Conservation (phyloP, 495 filamentous ascomycete genomes). For the Cladorrhinum samala region DNA sequence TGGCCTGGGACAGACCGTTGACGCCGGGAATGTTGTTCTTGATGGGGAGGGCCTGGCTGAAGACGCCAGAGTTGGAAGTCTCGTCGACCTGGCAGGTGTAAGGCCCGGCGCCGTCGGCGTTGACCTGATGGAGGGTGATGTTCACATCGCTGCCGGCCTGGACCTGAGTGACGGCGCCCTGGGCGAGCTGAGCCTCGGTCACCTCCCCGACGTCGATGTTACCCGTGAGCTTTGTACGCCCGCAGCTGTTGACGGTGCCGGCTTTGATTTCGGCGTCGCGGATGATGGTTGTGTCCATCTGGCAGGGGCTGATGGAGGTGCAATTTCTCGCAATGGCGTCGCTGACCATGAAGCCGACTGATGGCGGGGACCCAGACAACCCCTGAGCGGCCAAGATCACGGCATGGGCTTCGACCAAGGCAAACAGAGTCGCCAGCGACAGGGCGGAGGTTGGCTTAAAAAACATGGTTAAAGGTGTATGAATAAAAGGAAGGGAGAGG, state of each 20-base stretch:
- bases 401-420: constrained; percentile 34
- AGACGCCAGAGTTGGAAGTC: constrained; percentile 38
- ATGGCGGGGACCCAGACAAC: constrained; percentile 29
- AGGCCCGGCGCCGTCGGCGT: constrained; percentile 50
- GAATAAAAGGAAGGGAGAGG: constrained; percentile 8
- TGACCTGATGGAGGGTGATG: constrained; percentile 49
- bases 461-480: constrained; percentile 6
- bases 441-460: constrained; percentile 4
- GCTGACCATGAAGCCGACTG: constrained; percentile 42
- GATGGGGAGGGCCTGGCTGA: constrained; percentile 36
- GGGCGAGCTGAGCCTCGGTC: constrained; percentile 44
- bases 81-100: constrained; percentile 46
- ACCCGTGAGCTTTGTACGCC: constrained; percentile 43
- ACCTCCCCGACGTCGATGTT: constrained; percentile 52
- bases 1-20: constrained; percentile 42
- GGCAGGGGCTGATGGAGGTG: constrained; percentile 47
- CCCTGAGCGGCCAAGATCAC: constrained; percentile 40
- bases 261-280: constrained; percentile 43
- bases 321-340: constrained; percentile 40
- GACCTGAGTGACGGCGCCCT: constrained; percentile 39
- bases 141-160: constrained; percentile 30
- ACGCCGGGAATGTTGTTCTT: constrained; percentile 40
- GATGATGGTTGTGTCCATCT: constrained; percentile 48
- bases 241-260: constrained; percentile 44
- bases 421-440: constrained; percentile 32